phyloP scores from a whole-genome alignment of 148 eudicot species.

The Polygonum maritimum region DNA sequence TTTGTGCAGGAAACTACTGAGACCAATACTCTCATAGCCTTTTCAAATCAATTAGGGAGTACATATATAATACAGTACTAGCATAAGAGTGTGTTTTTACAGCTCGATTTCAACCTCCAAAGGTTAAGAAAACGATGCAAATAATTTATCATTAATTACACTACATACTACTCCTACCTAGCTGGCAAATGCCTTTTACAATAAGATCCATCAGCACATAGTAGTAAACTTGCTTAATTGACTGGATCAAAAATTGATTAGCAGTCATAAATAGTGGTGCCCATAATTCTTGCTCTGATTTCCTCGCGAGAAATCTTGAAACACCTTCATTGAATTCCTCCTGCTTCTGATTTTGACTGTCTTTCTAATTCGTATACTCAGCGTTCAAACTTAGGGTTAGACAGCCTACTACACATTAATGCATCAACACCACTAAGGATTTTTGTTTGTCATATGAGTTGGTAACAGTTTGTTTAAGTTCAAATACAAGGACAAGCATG shows the following conservation, averaged over 20 bases:
- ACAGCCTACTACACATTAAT: neutral
- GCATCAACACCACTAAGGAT: too few relatives aligned
- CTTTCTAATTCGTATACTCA: neutral
- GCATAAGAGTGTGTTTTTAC: too few relatives aligned
- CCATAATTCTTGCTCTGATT: neutral
- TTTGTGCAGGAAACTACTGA: neutral
- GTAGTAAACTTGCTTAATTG: neutral
- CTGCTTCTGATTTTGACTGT: neutral
- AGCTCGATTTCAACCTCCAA: neutral
- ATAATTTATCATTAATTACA: neutral
- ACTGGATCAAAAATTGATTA: too few relatives aligned
- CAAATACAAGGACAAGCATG: too few relatives aligned
- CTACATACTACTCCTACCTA: neutral
- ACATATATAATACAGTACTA: too few relatives aligned
- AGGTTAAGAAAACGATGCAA: slow-evolving; percentile 2
- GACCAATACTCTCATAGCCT: too few relatives aligned
- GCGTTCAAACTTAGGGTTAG: neutral
- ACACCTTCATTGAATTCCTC: neutral
- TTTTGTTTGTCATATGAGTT: too few relatives aligned
- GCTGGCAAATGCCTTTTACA: neutral
- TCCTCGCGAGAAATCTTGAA: neutral
- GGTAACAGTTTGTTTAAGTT: too few relatives aligned
- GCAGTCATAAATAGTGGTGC: too few relatives aligned
- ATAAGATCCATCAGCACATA: too few relatives aligned
- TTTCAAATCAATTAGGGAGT: too few relatives aligned